Evolutionary conservation across 441 rosid genomes (phyloP).

Genomic region (Populus hybrid): DNA sequence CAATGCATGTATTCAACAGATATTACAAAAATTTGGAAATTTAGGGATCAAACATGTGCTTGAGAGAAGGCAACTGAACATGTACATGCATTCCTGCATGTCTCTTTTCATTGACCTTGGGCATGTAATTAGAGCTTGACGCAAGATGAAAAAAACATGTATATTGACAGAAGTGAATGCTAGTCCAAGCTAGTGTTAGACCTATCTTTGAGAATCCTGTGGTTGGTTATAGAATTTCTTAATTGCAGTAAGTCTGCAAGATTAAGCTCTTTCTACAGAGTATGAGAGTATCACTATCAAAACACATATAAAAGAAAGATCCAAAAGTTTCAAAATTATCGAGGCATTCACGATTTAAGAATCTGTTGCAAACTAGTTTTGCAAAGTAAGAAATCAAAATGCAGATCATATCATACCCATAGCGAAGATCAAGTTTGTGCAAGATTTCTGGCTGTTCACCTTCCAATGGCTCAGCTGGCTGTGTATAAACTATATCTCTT

Average conservation of each 20-base stretch:
- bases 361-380: constrained; percentile 7
- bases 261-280: not conserved
- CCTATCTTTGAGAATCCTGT: not conserved
- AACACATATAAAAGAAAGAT: not conserved
- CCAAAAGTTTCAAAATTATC: constrained; percentile 1
- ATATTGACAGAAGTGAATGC: not conserved
- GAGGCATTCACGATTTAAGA: too few relatives aligned
- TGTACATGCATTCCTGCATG: too few relatives aligned
- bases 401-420: constrained; percentile 53
- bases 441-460: constrained; percentile 74
- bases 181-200: not conserved
- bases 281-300: not conserved
- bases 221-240: not conserved
- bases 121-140: not conserved
- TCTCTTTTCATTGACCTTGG: too few relatives aligned
- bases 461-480: constrained; percentile 65
- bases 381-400: constrained; percentile 5
- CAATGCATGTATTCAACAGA: not conserved
- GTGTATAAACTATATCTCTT: constrained; percentile 79
- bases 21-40: not conserved
- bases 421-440: constrained; percentile 93
- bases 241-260: not conserved
- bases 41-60: not conserved
- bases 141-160: not conserved
- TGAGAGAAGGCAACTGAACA: not conserved